Evolutionary conservation across 1,284 basidiomycete species (phyloP).

Genomic region (Veloboletus limbatus): DNA sequence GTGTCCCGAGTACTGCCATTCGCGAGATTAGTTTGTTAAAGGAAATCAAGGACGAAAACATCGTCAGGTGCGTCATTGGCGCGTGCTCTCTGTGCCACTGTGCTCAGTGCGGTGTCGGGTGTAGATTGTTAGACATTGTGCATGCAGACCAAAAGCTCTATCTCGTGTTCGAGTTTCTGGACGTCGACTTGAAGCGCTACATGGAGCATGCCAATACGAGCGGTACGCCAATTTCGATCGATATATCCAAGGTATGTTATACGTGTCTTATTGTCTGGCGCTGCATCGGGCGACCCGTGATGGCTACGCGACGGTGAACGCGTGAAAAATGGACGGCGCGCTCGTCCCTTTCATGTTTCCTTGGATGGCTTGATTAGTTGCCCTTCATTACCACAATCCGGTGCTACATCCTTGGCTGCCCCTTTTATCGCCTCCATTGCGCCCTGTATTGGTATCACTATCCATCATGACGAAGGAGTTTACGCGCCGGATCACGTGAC

Average conservation of each 20-base stretch:
- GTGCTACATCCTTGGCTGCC: neutral
- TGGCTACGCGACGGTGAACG: conserved; percentile 11
- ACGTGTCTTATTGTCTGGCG: neutral
- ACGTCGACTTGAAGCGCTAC: conserved; percentile 94
- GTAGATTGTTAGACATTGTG: conserved; percentile 93
- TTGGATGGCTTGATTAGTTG: conserved; percentile 17
- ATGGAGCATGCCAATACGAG: conserved; percentile 84
- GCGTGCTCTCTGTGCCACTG: conserved; percentile 3
- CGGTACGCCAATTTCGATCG: conserved; percentile 68
- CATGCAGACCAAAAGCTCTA: conserved; percentile 97
- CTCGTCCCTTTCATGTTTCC: conserved; percentile 19
- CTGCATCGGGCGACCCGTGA: no score
- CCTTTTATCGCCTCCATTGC: neutral
- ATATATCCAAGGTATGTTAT: conserved; percentile 83
- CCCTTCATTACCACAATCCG: conserved; percentile 3
- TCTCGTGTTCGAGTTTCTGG: conserved; percentile 94
- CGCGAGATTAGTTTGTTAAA: conserved; percentile 97
- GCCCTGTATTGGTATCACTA: conserved; percentile 20
- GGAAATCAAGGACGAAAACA: conserved; percentile 94
- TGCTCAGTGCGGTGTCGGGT: conserved; percentile 17
- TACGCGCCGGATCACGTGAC: conserved; percentile 33
- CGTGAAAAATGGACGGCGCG: no score
- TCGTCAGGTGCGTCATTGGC: conserved; percentile 64
- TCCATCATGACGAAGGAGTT: conserved; percentile 14
- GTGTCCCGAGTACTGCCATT: conserved; percentile 96